Evolutionary conservation across 306 rosid species (phyloP).

Genomic region (Trifolium subterraneum): DNA sequence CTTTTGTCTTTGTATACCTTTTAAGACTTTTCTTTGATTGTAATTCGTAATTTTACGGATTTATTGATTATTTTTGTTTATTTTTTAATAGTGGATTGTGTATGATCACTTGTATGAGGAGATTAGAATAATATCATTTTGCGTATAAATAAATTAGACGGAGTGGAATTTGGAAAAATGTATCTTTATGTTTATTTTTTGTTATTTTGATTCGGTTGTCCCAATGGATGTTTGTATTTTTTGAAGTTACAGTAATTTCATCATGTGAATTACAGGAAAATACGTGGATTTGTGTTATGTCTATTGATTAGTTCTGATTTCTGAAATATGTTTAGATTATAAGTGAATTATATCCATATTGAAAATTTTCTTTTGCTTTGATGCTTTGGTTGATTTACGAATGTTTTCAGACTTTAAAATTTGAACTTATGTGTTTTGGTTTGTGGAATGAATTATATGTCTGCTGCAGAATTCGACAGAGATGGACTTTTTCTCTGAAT

Average conservation of each 20-base stretch:
- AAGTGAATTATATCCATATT: no score
- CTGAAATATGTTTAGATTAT: not conserved
- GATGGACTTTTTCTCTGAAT: constrained; percentile 94
- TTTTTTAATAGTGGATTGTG: not conserved
- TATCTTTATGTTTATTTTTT: constrained; percentile 11
- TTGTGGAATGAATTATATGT: constrained; percentile 21
- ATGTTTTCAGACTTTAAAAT: constrained; percentile 10
- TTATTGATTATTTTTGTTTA: not conserved
- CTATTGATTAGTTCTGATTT: constrained; percentile 14
- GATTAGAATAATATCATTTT: not conserved
- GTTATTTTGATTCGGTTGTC: constrained; percentile 20
- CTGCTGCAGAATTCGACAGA: constrained; percentile 71
- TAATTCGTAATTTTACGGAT: constrained; percentile 5
- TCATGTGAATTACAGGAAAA: not conserved
- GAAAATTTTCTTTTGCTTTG: not conserved
- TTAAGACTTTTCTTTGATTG: not conserved
- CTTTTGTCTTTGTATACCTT: constrained; percentile 13
- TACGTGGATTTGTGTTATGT: not conserved
- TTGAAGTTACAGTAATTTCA: constrained; percentile 2
- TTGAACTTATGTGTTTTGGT: constrained; percentile 36
- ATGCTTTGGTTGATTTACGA: constrained; percentile 19
- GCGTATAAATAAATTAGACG: not conserved
- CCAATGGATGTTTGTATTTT: constrained; percentile 5
- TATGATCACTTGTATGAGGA: not conserved
- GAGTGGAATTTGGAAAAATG: constrained; percentile 3